These are phyloP conservation scores for Boeremia exigua DNA, from an alignment of 2,329 filamentous ascomycete genomes.

Conservation along the genomic window DNA sequence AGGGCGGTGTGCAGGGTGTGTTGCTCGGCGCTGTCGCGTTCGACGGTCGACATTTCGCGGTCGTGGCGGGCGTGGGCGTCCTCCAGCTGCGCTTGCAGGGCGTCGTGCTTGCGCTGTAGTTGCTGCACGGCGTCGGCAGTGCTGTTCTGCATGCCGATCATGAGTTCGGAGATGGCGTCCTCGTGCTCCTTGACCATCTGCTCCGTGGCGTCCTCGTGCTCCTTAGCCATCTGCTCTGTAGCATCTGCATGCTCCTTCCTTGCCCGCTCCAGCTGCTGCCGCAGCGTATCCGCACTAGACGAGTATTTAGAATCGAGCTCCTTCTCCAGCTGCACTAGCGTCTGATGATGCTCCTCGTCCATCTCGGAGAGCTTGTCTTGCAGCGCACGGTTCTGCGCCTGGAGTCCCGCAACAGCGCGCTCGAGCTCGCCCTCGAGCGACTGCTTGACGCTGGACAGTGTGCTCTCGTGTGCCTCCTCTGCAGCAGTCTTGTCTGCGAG, in stretches of 20 bases:
- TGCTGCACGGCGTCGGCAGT: slow-evolving; percentile 42
- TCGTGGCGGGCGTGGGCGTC: slow-evolving; percentile 24
- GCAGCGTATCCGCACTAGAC: slow-evolving; percentile 30
- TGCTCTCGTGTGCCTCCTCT: slow-evolving; percentile 38
- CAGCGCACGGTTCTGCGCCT: slow-evolving; percentile 31
- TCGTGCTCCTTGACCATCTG: slow-evolving; percentile 44
- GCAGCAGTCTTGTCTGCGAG: slow-evolving; percentile 28
- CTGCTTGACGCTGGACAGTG: slow-evolving; percentile 34
- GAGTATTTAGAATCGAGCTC: slow-evolving; percentile 40
- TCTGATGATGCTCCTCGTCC: slow-evolving; percentile 41
- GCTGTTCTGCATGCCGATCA: slow-evolving; percentile 43
- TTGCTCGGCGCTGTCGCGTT: slow-evolving; percentile 24
- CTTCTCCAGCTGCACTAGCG: slow-evolving; percentile 38
- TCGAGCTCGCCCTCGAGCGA: slow-evolving; percentile 36
- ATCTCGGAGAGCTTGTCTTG: slow-evolving; percentile 30
- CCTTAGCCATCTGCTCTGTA: slow-evolving; percentile 35
- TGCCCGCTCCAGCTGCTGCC: slow-evolving; percentile 35
- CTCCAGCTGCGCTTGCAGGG: slow-evolving; percentile 30
- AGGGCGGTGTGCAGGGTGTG: slow-evolving; percentile 23
- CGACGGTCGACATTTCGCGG: slow-evolving; percentile 29
- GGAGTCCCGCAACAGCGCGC: slow-evolving; percentile 31
- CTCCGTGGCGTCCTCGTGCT: no score
- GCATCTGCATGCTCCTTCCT: slow-evolving; percentile 38
- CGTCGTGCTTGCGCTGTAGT: slow-evolving; percentile 43
- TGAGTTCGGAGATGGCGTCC: slow-evolving; percentile 45